Evolutionary conservation across 2,329 filamentous ascomycete genomes (phyloP).

Genomic region (Fusarium ramigenum): DNA sequence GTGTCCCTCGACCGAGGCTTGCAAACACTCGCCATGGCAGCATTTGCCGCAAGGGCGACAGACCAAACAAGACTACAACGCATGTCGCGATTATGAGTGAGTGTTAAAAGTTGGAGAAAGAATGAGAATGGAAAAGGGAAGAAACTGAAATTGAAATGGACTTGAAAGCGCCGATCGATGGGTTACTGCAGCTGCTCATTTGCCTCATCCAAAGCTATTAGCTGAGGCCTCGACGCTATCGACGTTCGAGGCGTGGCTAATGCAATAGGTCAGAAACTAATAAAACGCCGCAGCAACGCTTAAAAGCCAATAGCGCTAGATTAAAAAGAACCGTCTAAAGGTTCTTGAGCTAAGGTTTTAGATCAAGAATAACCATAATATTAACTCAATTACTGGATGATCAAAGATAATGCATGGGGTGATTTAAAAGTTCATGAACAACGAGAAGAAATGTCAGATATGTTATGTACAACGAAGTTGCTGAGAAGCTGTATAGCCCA

Average conservation of each 20-base stretch:
- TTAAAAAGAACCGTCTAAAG: neutral
- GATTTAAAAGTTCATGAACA: neutral
- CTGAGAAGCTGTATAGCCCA: rapidly evolving
- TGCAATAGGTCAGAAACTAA: neutral
- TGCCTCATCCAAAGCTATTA: too few relatives aligned
- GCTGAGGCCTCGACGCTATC: neutral
- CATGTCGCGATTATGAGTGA: neutral
- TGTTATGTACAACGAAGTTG: neutral
- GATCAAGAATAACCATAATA: neutral
- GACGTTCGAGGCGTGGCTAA: neutral
- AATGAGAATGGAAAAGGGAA: neutral
- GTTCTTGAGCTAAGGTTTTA: neutral
- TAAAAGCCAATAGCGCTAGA: neutral
- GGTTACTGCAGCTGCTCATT: neutral
- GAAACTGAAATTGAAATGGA: neutral
- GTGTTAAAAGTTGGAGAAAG: neutral
- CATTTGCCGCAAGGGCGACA: neutral
- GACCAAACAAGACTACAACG: neutral
- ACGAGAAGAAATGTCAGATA: neutral
- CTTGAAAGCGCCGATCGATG: neutral
- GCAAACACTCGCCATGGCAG: neutral
- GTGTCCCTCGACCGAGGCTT: neutral
- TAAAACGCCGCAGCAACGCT: neutral
- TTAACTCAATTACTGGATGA: neutral
- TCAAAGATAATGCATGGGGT: neutral